Evolutionary conservation across 257 asterid species (phyloP), one percentile per base, ranked within the genome.

Genomic region (Ajuga chamaepitys): DNA sequence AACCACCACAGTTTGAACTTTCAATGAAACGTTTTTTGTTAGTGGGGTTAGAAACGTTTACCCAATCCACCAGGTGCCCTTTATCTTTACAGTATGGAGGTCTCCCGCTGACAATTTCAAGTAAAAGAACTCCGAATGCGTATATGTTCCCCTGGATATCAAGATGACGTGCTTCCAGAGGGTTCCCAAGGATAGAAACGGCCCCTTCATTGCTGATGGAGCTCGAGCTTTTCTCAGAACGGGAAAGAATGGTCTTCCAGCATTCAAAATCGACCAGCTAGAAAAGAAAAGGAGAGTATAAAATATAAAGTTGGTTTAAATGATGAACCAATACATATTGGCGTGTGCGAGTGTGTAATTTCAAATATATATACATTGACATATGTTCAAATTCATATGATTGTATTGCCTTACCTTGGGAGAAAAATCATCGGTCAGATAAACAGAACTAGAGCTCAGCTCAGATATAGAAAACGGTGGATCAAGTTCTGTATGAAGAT

Each of bases 371-470:
- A 28, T 30, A 30, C 48, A 58, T 30, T 1, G 2, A 2, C 14
- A 16, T 12, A 54, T 18, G 47, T 18, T 73, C 13, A 7, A 46
- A 51, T 25, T 37, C 48, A 38, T 16, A 38, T 18, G 35, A 28
- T 17, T n/a, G 63, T 25, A 14, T n/a, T 26, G 54, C 42, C 78
- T 55, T 59, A 83, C 93, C 93, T 89, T 92, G 58, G 98, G 95
- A 38, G 93, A 95, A 73, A 87, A 92, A 52, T 92, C 98, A 57
- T 92, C 98, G 0, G 98, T 92, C n/a, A 92, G 85, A 78, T 75
- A 84, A 58, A 89, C 63, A 21, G 93, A 82, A 44, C 78, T 80
- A 1, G 97, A 89, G 66, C 73, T 86, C 77, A 92, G 75, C 64
- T 89, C 87, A 38, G 82, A 69, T 71, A 87, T 84, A 9, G 91